Evolutionary conservation across 2,329 filamentous ascomycete species (phyloP), one percentile per base, ranked within the genome.

Genomic region (Cercospora sp.): DNA sequence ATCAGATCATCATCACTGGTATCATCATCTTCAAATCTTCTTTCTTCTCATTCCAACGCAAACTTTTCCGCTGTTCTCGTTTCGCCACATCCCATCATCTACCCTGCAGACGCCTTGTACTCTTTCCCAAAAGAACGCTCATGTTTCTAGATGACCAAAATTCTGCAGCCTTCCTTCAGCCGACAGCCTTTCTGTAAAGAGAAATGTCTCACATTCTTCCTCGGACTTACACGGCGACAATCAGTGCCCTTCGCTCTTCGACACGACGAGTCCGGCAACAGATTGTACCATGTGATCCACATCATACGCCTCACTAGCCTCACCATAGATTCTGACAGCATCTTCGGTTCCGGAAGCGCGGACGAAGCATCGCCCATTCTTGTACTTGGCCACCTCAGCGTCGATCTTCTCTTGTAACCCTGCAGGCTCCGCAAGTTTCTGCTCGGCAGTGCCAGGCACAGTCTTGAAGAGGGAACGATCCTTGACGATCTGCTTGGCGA

Each of bases 311-410:
- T 92, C 95, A 43, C 91, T 92, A 3, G 95, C 95, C 82, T 99
- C 95, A 7, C 94, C 94, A 78, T 99, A 99, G 21, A 99, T 94
- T 70, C 95, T 88, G 74, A 97, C 94, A 2, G 93, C 94, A 80
- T 99, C 96, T 81, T 99, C 95, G 0, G 95, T 99, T 32, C 95
- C 95, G 72, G 91, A 95, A 43, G 95, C 93, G 74, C 95, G 90
- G 7, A 93, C 95, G 80, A 99, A 99, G 61, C 91, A 90, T 72
- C 95, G 88, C 2, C 92, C 95, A 75, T 91, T 91, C 76, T 91
- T 92, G 82, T 97, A 97, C 80, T 97, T 97, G 77, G 90, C 90
- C 69, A 97, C 94, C 69, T 91, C 85, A 69, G 89, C 87, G 80
- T 98, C 94, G 74, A 99, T 97, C 79, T 93, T 89, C 18, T 88